Evolutionary conservation across 306 rosid species (phyloP).

Genomic region (Alnus rubra): DNA sequence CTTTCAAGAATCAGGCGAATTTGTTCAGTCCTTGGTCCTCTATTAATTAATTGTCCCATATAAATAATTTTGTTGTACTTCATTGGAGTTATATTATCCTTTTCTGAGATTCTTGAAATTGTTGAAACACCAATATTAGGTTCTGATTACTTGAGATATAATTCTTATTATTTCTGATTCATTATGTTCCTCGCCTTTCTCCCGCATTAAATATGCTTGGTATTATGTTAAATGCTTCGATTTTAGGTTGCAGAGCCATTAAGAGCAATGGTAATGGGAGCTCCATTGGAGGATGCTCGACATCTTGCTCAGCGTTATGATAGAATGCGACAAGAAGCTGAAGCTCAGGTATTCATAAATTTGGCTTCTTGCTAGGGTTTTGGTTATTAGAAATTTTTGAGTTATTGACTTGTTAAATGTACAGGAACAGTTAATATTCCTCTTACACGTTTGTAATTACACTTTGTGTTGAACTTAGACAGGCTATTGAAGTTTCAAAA

Average conservation of each 20-base stretch:
- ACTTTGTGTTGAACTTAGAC: constrained; percentile 64
- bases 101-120: background rate
- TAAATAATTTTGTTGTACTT: background rate
- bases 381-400: constrained; percentile 3
- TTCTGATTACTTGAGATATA: background rate
- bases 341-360: constrained; percentile 70
- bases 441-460: constrained; percentile 38
- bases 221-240: constrained; percentile 26
- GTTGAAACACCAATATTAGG: background rate
- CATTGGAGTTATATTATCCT: background rate
- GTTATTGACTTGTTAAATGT: background rate
- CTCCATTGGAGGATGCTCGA: constrained; percentile 94
- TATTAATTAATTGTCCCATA: background rate
- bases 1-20: background rate
- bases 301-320: constrained; percentile 96
- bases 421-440: constrained; percentile 13
- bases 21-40: background rate
- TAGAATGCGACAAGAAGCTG: constrained; percentile 93
- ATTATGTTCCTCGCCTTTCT: too few relatives aligned
- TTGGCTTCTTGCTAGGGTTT: constrained; percentile 11
- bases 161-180: background rate
- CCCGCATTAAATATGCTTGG: constrained; percentile 1
- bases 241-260: constrained; percentile 88
- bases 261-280: constrained; percentile 92
- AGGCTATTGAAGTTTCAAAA: constrained; percentile 93